Base-by-base conservation (phyloP, 2,329 filamentous ascomycete genomes). In the Neopestalotiopsis clavispora region DNA sequence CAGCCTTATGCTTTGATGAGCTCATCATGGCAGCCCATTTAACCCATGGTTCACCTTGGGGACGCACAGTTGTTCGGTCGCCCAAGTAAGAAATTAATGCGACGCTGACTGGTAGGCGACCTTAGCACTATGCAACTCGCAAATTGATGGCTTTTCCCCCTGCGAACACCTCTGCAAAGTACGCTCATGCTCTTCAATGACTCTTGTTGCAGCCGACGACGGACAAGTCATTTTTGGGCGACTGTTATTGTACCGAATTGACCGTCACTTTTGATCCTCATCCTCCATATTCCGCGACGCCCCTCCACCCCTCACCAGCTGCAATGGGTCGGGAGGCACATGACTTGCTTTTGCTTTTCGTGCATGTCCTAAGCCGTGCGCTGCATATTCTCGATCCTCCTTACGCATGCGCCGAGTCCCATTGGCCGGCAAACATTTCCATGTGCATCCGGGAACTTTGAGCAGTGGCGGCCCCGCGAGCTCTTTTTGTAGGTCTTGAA, bases 11-110 rank as follows among this genome's bases (percentile, higher is more conserved):
- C 45, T 52, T 52, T 52, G 45, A 52, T 52, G 45, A 52, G 45
- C 30, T 62, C 59, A 40, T 34, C 34, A 62, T 38, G 28, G 12
- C 57, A 12, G 13, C 10, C 57, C 57, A 10, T 59, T 10, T 38
- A 9, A 28, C 23, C 23, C 23, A 28, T 28, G 23, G 23, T 28
- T 28, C 28, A 61, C 58, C 23, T 32, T 61, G 14, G 28, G 23
- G 23, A 38, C 30, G 14, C 32, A 12, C 28, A 38, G 59, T 13
- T 40, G 30, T 10, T 61, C 59, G 59, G 59, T 61, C 28, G 3
- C 59, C 59, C 32, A 62, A 62, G 34, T 38, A 62, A 34, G 59
- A 62, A 62, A 40, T 62, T 62, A 38, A 52, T 62, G 59, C 30
- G 30, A 62, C 28, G 59, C 59, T 62, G 59, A 20, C 59, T 30